Conservation (phyloP, 345 rosid species). For the Lumnitzera littorea region DNA sequence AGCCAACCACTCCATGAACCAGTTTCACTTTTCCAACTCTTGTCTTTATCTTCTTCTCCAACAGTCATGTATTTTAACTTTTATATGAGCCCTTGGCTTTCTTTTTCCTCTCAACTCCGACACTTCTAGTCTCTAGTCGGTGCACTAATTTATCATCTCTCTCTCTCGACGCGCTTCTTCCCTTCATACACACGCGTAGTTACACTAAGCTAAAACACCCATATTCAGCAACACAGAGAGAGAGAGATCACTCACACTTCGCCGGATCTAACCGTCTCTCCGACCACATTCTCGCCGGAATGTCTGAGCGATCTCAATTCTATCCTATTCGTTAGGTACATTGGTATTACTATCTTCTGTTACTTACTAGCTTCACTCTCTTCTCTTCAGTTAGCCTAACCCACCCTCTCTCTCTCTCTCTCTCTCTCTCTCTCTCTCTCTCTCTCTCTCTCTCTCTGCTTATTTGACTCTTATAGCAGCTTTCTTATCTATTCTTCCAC, state of each 20-base stretch:
- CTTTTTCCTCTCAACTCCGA: constrained; percentile 17
- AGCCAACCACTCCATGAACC: too few relatives aligned
- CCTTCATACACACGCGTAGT: too few relatives aligned
- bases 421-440: constrained; percentile 1
- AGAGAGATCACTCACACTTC: neutral
- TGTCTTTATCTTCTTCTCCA: too few relatives aligned
- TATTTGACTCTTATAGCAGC: constrained; percentile 4
- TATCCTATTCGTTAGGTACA: constrained; percentile 9
- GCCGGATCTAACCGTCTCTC: constrained; percentile 4
- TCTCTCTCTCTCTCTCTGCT: constrained; percentile 3
- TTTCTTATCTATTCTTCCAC: neutral
- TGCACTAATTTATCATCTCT: constrained; percentile 9
- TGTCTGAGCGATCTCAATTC: constrained; percentile 5
- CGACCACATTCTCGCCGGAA: constrained; percentile 16
- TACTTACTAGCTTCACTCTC: neutral
- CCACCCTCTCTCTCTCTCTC: constrained; percentile 7
- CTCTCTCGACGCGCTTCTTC: neutral
- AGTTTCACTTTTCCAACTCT: too few relatives aligned
- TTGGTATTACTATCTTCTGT: neutral
- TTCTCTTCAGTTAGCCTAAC: neutral
- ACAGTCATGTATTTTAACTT: too few relatives aligned
- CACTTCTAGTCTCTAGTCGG: constrained; percentile 18
- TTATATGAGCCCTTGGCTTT: too few relatives aligned
- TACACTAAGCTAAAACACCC: neutral
- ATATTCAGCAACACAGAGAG: neutral